Conservation (phyloP, 2,329 filamentous ascomycete genomes). For the Teratosphaeriaceae sp. region DNA sequence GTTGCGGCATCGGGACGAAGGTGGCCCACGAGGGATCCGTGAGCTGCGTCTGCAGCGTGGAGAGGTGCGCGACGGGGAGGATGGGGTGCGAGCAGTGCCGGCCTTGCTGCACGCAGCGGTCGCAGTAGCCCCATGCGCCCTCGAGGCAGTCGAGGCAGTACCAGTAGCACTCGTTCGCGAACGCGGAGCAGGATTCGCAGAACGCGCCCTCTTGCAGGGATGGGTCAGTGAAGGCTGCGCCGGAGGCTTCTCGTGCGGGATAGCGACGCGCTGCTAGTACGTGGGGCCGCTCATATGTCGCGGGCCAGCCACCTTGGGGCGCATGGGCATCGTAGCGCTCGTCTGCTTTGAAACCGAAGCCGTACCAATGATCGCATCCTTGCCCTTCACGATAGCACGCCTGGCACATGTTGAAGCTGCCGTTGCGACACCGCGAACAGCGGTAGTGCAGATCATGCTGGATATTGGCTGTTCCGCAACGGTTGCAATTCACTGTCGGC, state of each 20-base stretch:
- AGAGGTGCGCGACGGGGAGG: conserved; percentile 62
- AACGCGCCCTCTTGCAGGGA: conserved; percentile 78
- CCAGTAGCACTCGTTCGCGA: conserved; percentile 83
- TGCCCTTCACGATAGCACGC: conserved; percentile 69
- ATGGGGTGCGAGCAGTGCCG: conserved; percentile 75
- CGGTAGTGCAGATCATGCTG: conserved; percentile 84
- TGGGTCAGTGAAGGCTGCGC: conserved; percentile 55
- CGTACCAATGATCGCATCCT: conserved; percentile 82
- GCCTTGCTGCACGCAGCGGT: conserved; percentile 76
- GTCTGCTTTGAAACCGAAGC: conserved; percentile 71
- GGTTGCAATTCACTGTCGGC: conserved; percentile 59
- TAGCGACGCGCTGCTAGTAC: conserved; percentile 44
- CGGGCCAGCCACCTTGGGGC: conserved; percentile 35
- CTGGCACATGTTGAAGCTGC: conserved; percentile 72
- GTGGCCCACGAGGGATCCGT: conserved; percentile 13
- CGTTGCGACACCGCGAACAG: conserved; percentile 63
- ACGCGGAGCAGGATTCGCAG: conserved; percentile 67
- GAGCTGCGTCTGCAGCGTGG: conserved; percentile 18
- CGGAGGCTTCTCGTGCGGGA: conserved; percentile 15
- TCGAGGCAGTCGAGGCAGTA: conserved; percentile 81
- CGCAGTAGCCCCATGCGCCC: conserved; percentile 93
- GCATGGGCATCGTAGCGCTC: conserved; percentile 32
- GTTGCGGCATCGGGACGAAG: conserved; percentile 22
- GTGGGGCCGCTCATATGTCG: conserved; percentile 44
- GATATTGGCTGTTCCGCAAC: conserved; percentile 65